Conservation (phyloP, 2,329 filamentous ascomycete genomes). For the Fusarium sp. region DNA sequence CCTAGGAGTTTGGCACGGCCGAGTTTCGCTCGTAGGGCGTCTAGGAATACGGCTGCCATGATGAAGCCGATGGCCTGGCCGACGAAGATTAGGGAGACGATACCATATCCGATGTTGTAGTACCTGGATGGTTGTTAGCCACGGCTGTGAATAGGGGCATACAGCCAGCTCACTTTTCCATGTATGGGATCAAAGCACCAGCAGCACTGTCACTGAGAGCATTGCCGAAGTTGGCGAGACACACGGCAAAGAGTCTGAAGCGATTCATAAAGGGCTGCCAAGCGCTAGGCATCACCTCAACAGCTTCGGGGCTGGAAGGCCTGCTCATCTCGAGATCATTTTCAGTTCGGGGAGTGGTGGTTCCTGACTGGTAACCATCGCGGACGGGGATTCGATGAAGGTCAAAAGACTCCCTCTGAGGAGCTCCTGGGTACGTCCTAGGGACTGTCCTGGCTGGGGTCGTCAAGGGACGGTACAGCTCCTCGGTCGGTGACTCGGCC, state of each 20-base stretch:
- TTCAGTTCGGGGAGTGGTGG: slow-evolving; percentile 9
- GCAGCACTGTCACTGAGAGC: slow-evolving; percentile 81
- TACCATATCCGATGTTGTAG: slow-evolving; percentile 80
- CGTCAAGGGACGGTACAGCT: slow-evolving; percentile 39
- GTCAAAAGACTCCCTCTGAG: slow-evolving; percentile 48
- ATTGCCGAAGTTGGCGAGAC: slow-evolving; percentile 74
- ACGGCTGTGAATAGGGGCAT: too few relatives aligned
- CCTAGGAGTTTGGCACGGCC: slow-evolving; percentile 75
- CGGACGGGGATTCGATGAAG: slow-evolving; percentile 40
- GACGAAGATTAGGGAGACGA: slow-evolving; percentile 86
- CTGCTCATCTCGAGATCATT: slow-evolving; percentile 65
- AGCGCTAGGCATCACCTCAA: slow-evolving; percentile 66
- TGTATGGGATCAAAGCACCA: slow-evolving; percentile 84
- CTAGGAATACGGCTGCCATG: slow-evolving; percentile 75
- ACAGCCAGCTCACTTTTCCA: slow-evolving; percentile 66
- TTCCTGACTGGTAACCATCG: slow-evolving; percentile 14
- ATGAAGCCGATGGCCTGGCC: slow-evolving; percentile 83
- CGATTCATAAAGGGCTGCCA: slow-evolving; percentile 75
- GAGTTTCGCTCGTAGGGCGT: slow-evolving; percentile 69
- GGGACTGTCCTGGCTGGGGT: slow-evolving; percentile 52
- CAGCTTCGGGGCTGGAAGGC: slow-evolving; percentile 59
- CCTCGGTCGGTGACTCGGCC: slow-evolving; percentile 28
- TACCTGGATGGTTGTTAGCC: slow-evolving; percentile 53
- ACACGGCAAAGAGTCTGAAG: slow-evolving; percentile 73
- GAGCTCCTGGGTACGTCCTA: slow-evolving; percentile 54